Percentiles rank a stretch among this genome's conserved stretches.
Conservation (phyloP, 2,329 filamentous ascomycete genomes). For the Hypoxylon sp. region DNA sequence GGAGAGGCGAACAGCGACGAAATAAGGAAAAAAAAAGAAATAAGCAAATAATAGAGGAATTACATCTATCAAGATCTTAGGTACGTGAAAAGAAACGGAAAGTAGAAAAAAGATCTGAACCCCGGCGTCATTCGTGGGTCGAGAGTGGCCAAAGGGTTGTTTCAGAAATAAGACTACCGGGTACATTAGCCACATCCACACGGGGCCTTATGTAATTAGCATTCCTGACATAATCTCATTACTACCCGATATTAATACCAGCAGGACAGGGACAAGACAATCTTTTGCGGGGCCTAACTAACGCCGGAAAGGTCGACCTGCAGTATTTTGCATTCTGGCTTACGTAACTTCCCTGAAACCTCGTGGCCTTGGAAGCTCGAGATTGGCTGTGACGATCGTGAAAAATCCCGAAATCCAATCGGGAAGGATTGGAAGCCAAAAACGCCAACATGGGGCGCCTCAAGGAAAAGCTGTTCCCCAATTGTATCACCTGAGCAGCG, state of each 20-base stretch:
- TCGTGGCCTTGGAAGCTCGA: slow-evolving; percentile 31
- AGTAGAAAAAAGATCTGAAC: slow-evolving; percentile 7
- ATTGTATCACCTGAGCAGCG: slow-evolving; percentile 34
- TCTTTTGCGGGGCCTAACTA: neutral
- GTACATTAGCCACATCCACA: slow-evolving; percentile 1
- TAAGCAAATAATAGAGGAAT: slow-evolving; percentile 19
- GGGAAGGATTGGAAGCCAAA: slow-evolving; percentile 38
- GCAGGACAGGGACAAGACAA: neutral
- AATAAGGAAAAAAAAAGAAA: neutral
- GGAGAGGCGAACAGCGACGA: neutral
- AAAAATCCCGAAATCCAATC: slow-evolving; percentile 41
- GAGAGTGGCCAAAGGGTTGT: slow-evolving; percentile 1
- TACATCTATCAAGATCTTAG: slow-evolving; percentile 17
- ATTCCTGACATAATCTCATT: neutral
- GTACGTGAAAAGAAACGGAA: slow-evolving; percentile 2
- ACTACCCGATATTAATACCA: neutral
- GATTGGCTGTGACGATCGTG: slow-evolving; percentile 28
- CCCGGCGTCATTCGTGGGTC: neutral
- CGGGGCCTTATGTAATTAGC: slow-evolving; percentile 7
- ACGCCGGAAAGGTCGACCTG: neutral
- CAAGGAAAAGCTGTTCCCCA: slow-evolving; percentile 20
- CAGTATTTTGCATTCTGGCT: slow-evolving; percentile 17
- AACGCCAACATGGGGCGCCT: slow-evolving; percentile 23
- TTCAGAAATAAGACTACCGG: slow-evolving; percentile 2
- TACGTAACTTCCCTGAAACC: slow-evolving; percentile 36